Evolutionary conservation across 1,139 yeast species (phyloP).

Genomic region (Saccharomyces hybrid): DNA sequence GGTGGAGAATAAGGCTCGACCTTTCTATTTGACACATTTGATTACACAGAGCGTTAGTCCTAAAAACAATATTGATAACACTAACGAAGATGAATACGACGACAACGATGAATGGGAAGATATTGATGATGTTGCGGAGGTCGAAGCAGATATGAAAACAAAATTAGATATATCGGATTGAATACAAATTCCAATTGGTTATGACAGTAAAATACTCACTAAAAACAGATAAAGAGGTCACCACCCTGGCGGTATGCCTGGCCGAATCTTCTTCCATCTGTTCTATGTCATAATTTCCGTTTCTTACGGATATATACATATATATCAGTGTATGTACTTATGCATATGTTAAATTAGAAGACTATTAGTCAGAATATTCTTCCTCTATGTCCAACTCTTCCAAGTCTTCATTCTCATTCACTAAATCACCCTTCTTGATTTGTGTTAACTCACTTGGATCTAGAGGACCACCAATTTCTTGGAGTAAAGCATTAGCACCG

Average conservation of each 20-base stretch:
- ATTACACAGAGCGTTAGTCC: constrained; percentile 24
- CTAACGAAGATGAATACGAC: constrained; percentile 16
- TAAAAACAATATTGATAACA: constrained; percentile 7
- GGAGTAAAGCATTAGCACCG: constrained; percentile 45
- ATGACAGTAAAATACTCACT: neutral
- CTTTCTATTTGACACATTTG: constrained; percentile 29
- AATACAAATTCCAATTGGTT: neutral
- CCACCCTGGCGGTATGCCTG: neutral
- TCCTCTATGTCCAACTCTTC: constrained; percentile 30
- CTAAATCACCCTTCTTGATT: constrained; percentile 39
- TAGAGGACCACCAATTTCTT: constrained; percentile 54
- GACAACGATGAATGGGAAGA: constrained; percentile 38
- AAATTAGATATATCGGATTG: constrained; percentile 13
- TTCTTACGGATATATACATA: neutral
- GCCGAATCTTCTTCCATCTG: neutral
- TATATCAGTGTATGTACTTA: neutral
- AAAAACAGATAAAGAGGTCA: neutral
- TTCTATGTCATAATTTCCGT: neutral
- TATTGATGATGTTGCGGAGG: constrained; percentile 19
- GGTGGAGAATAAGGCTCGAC: constrained; percentile 29
- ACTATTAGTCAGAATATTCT: constrained; percentile 10
- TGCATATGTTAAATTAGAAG: neutral
- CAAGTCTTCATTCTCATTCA: constrained; percentile 40
- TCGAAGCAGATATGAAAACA: constrained; percentile 14
- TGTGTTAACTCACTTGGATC: constrained; percentile 32